Evolutionary conservation across 179 eudicot genomes (phyloP).

Genomic region (Beta macrorhiza): DNA sequence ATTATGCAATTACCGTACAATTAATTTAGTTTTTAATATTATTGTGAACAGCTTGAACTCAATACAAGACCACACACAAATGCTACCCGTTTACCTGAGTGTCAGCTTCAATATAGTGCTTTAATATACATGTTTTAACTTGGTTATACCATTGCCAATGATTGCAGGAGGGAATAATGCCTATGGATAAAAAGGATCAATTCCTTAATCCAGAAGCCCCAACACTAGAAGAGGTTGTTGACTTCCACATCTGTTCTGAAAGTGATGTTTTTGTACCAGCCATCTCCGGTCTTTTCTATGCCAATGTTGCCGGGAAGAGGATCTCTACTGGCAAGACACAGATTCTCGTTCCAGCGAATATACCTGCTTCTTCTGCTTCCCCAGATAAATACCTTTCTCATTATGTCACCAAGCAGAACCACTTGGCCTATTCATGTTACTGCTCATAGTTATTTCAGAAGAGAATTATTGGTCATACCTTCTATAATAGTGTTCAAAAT

Average conservation of each 20-base stretch:
- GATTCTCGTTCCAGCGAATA: slow-evolving; percentile 73
- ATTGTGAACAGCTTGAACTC: too few relatives aligned
- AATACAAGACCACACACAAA: not conserved
- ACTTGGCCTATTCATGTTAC: slow-evolving; percentile 89
- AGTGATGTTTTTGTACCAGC: slow-evolving; percentile 87
- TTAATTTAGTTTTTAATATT: too few relatives aligned
- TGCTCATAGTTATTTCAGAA: slow-evolving; percentile 44
- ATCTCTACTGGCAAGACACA: slow-evolving; percentile 76
- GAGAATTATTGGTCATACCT: not conserved
- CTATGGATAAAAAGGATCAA: slow-evolving; percentile 71
- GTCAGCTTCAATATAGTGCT: not conserved
- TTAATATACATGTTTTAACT: not conserved
- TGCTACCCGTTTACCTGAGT: not conserved
- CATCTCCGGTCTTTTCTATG: slow-evolving; percentile 81
- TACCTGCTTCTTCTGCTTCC: slow-evolving; percentile 50
- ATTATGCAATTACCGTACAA: too few relatives aligned
- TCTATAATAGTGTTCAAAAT: slow-evolving; percentile 11
- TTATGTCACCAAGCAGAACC: slow-evolving; percentile 80
- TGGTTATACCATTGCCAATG: slow-evolving; percentile 3
- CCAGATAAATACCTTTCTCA: slow-evolving; percentile 58
- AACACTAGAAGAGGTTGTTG: slow-evolving; percentile 73
- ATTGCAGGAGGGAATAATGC: slow-evolving; percentile 80
- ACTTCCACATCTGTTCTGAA: slow-evolving; percentile 71
- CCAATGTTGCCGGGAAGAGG: slow-evolving; percentile 83
- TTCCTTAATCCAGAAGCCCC: slow-evolving; percentile 61